Evolutionary conservation across 164 flowering plant species (phyloP).

Genomic region (Magnolia sinica): DNA sequence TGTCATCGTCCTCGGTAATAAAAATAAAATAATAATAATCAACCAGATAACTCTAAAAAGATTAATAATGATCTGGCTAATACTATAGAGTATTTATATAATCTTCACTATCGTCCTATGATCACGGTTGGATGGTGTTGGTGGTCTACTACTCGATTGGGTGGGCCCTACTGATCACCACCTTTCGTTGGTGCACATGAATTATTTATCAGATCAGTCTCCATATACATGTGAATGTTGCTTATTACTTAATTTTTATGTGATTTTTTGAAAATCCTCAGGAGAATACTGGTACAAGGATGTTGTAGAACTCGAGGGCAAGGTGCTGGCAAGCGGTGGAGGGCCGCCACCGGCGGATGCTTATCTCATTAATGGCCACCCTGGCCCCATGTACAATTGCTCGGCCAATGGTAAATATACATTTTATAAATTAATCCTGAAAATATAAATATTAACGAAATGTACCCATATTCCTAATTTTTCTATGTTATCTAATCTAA

Average conservation of each 20-base stretch:
- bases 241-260: too few relatives aligned
- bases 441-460: not conserved
- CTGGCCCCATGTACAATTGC: constrained; percentile 69
- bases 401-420: constrained; percentile 44
- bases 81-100: too few relatives aligned
- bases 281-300: constrained; percentile 63
- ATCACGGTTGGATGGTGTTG: too few relatives aligned
- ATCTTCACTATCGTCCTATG: too few relatives aligned
- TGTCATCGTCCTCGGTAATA: constrained; percentile 48
- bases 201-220: too few relatives aligned
- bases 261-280: constrained; percentile 9
- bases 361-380: constrained; percentile 61
- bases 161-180: too few relatives aligned
- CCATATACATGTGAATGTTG: not conserved
- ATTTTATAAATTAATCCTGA: not conserved
- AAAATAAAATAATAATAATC: not conserved
- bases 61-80: too few relatives aligned
- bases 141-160: too few relatives aligned
- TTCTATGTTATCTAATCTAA: not conserved
- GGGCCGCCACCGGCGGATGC: constrained; percentile 56
- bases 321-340: constrained; percentile 49
- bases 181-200: too few relatives aligned
- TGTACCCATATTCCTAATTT: not conserved
- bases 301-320: constrained; percentile 34
- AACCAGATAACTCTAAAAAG: too few relatives aligned